Evolutionary conservation across 768 basidiomycete species (phyloP), one percentile per base, ranked within the genome.

Genomic region (Sporobolomyces phaffii): DNA sequence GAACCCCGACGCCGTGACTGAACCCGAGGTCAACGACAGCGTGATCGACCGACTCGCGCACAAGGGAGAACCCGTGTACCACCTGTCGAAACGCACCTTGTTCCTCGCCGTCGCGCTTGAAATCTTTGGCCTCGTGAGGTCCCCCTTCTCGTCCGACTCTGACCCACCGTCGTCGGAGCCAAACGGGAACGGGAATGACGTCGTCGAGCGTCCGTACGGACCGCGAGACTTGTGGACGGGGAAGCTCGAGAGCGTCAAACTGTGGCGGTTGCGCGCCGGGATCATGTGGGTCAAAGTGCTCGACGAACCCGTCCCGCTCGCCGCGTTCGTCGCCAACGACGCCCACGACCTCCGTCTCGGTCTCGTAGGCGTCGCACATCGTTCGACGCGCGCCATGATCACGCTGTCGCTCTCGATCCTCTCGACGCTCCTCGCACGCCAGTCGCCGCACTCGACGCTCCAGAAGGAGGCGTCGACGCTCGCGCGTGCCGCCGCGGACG

Each of bases 61-160:
- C 67, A 84, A 85, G 6, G 96, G 96, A 5, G 96, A 98, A 79
- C 96, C 96, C 13, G 91, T 90, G 0, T 99, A 98, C 78, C 96
- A 98, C 77, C 88, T 98, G 49, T 82, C 86, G 11, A 81, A 81
- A 73, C 79, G 78, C 41, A 82, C 91, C 9, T 77, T 83, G 26
- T 85, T 94, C 73, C 82, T 98, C 53, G 83, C 86, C 34, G 79
- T 93, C 60, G 84, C 93, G 0, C 84, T 87, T 73, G 79, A 89
- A 29, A 80, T 96, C 51, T 78, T 94, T 67, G 79, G 79, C 22
- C 77, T 79, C 14, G 81, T 77, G 14, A 62, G 53, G 18, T 51
- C 57, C 0, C 54, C 70, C 14, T 67, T 73, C 31, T 40, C 43
- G 8, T 13, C 64, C 8, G 15, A 48, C 20, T 2, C 48, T n/a